Base-by-base conservation (phyloP, 2,329 filamentous ascomycete genomes). In the Nigrograna mackinnonii region DNA sequence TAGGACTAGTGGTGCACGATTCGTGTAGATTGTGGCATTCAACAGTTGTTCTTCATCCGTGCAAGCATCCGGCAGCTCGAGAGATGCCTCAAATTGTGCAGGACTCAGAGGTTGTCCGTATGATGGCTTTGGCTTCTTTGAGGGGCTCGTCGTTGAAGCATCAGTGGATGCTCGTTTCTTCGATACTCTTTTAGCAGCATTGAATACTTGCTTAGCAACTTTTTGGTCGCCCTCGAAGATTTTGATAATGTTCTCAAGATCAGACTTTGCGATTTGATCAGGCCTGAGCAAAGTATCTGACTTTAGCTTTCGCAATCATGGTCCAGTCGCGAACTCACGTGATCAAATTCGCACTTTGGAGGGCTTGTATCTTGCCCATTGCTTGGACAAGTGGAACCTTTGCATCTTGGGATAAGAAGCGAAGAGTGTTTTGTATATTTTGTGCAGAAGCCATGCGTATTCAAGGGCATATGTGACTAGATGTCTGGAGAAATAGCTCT, bases 1-100 rank as follows among this genome's bases (percentile, higher is more conserved):
- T 4, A 95, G 76, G 2, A 95, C 83, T 2, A 95, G 71, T 1
- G 91, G 90, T 2, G 91, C 90, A 28, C 91, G 78, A 58, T 95
- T 95, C 0, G 89, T 94, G 47, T 84, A 72, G 2, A 95, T 54
- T 0, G 74, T 71, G 1, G 80, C 80, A 2, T 70, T 66, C 12
- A 74, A 72, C 4, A 95, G 80, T 6, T 76, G 69, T 1, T 80
- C 76, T 54, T 87, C 84, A 35, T 84, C 76, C 20, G 71, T 69
- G 6, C 72, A 71, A 2, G 82, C 65, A 1, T 58, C 54, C 1
- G 86, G 84, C 1, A 91, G 69, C 6, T 70, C 72, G 5, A 90
- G 72, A 0, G 83, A 82, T 5, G 71, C 72, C 62, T 91, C 87
- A 1, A 86, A 69, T 37, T 85, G 79, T 12, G 78, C 76, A 0